Conservation (phyloP, 225 moss, liverwort and hornwort genomes). For the Pseudoscleropodium purum region DNA sequence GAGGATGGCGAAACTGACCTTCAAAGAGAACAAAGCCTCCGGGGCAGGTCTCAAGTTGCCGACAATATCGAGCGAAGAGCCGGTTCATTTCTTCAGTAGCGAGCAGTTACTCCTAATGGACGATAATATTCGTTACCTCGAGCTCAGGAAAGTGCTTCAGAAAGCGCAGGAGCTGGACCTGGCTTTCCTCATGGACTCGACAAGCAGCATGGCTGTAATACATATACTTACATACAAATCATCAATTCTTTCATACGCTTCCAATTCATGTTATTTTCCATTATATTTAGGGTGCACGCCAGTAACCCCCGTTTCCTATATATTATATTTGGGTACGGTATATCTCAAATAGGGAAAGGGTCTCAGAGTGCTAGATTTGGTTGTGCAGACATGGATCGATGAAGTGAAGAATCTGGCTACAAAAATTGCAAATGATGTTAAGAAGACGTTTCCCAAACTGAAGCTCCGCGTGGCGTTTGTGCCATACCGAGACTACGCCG, state of each 20-base stretch:
- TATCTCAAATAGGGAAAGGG: no score
- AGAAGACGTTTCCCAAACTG: constrained; percentile 37
- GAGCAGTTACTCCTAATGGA: neutral
- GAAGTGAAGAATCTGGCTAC: constrained; percentile 41
- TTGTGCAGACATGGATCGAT: neutral
- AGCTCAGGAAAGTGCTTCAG: neutral
- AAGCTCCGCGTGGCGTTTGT: constrained; percentile 30
- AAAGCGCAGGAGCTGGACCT: neutral
- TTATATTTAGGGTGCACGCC: neutral
- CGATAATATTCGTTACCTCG: neutral
- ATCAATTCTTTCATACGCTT: neutral
- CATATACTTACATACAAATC: neutral
- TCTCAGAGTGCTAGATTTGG: neutral
- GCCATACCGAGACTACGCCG: constrained; percentile 50
- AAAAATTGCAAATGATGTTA: constrained; percentile 30
- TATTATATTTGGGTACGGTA: no score
- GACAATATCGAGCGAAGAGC: neutral
- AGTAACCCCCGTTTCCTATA: neutral
- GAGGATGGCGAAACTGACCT: neutral
- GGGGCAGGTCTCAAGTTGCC: neutral
- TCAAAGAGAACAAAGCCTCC: neutral
- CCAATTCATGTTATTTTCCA: neutral
- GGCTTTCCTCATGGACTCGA: neutral
- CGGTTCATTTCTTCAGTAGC: neutral
- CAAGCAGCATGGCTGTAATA: neutral